Base-by-base conservation (phyloP, 2,329 filamentous ascomycete species). In the Cytospora piceae region DNA sequence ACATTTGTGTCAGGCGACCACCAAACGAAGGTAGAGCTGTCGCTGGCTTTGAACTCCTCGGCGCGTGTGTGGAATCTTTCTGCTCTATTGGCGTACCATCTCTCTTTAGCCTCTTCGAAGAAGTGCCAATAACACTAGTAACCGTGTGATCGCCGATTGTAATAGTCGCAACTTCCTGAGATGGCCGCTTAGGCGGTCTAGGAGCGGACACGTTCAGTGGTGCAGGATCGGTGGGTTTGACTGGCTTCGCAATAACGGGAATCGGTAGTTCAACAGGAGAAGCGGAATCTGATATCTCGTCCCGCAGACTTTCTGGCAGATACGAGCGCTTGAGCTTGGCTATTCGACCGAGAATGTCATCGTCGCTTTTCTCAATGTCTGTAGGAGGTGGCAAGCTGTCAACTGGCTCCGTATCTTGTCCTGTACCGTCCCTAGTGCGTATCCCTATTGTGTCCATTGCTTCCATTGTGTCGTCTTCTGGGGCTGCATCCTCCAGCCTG, bases 141-240 rank as follows among this genome's bases (percentile, higher is more conserved):
- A 87, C 82, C 0, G 88, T 92, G 55, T 83, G 84, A 68, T 88
- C 82, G 1, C 90, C 91, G 62, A 94, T 86, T 0, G 90, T 93
- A 57, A 94, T 91, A 2, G 90, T 92, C 24, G 91, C 90, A 60
- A 89, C 79, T 71, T 92, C 88, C 32, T 83, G 78, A 1, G 85
- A 83, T 2, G 83, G 78, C 39, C 90, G 83, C 72, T 87, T 90
- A 0, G 84, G 82, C 27, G 71, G 69, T 8, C 70, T 69, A 7
- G 69, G n/a, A 1, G 68, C 57, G 7, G 71, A 69, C 17, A 72
- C 67, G 32, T 61, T 71, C 31, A 65, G 61, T 17, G 67, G 67
- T 31, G 60, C 73, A 22, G 69, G 68, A 42, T 70, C 73, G 22
- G 71, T 68, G 14, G 72, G 72, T 46, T 73, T 72, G 56, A 74